A percentile compares a stretch with the other conserved stretches of the same genome.
Conservation (phyloP, 305 asterid genomes). For the Fraxinus velutina region DNA sequence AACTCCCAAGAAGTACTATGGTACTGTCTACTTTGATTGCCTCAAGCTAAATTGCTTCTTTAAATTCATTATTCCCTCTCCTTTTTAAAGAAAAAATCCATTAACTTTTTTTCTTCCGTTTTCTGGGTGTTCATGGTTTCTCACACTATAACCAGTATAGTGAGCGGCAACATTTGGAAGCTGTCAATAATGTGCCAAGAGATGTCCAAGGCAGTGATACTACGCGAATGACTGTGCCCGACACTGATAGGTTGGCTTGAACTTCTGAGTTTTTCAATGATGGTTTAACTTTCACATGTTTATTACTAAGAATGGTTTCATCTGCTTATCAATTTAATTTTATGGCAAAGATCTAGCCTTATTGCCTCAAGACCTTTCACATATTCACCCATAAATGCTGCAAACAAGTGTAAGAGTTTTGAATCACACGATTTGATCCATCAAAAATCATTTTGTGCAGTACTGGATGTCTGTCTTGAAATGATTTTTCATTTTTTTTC, state of each 20-base stretch:
- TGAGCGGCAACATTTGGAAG: slow-evolving; percentile 46
- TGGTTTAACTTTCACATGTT: background rate
- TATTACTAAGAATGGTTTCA: background rate
- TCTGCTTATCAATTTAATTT: slow-evolving; percentile 6
- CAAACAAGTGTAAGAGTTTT: slow-evolving; percentile 7
- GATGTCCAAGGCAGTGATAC: slow-evolving; percentile 45
- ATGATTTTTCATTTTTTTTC: background rate
- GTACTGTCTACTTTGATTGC: slow-evolving; percentile 35
- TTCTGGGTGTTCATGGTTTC: slow-evolving; percentile 53
- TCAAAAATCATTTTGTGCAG: background rate
- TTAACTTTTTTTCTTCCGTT: slow-evolving; percentile 23
- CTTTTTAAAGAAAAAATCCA: background rate
- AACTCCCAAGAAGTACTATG: slow-evolving; percentile 56
- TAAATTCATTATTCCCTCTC: slow-evolving; percentile 1
- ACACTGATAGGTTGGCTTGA: slow-evolving; percentile 52
- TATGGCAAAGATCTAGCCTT: slow-evolving; percentile 10
- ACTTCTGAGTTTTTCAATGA: slow-evolving; percentile 17
- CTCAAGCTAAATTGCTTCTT: background rate
- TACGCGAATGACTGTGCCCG: slow-evolving; percentile 37
- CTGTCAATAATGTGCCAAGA: slow-evolving; percentile 37
- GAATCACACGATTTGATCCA: background rate
- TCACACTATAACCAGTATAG: slow-evolving; percentile 37
- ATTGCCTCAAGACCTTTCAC: slow-evolving; percentile 6
- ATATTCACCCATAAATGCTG: background rate
- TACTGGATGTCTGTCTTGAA: slow-evolving; percentile 3